phyloP scores from a whole-genome alignment of 352 stramenopile genomes.

The Phytophthora tubulina region DNA sequence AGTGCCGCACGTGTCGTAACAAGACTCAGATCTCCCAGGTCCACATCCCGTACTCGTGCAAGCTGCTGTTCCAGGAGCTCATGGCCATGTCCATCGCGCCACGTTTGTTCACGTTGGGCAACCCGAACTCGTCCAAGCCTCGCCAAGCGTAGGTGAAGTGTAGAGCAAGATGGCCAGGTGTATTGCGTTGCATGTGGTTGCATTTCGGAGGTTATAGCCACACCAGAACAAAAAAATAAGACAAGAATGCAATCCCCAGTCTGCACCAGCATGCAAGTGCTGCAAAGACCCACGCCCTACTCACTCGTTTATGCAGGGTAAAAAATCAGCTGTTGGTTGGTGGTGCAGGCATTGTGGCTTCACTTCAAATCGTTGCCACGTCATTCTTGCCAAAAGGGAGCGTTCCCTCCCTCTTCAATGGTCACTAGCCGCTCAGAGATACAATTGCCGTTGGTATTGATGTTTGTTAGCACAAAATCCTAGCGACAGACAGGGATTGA shows the following conservation, averaged over 20 bases:
- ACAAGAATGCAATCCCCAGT: slow-evolving; percentile 26
- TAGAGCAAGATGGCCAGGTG: not conserved
- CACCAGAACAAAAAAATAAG: slow-evolving; percentile 12
- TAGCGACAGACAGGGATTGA: slow-evolving; percentile 40
- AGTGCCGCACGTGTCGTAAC: slow-evolving; percentile 96
- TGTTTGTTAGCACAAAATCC: slow-evolving; percentile 35
- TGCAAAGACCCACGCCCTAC: slow-evolving; percentile 13
- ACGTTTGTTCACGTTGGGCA: slow-evolving; percentile 95
- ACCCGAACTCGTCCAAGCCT: slow-evolving; percentile 73
- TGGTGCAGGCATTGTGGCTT: slow-evolving; percentile 22
- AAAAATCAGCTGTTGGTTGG: slow-evolving; percentile 26
- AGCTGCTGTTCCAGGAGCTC: slow-evolving; percentile 99
- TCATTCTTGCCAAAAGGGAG: not conserved
- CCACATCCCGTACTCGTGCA: slow-evolving; percentile 99
- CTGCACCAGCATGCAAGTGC: slow-evolving; percentile 18
- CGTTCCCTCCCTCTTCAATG: not conserved
- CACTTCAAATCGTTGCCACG: slow-evolving; percentile 22
- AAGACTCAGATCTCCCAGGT: slow-evolving; percentile 96
- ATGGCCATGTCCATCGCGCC: slow-evolving; percentile 99
- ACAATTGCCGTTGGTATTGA: slow-evolving; percentile 38
- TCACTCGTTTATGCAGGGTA: slow-evolving; percentile 20
- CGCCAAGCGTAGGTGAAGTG: slow-evolving; percentile 34
- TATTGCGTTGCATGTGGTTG: slow-evolving; percentile 22
- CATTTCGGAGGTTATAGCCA: slow-evolving; percentile 33
- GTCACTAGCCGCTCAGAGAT: slow-evolving; percentile 10